Conservation (phyloP, 75 land plant species). For the Pinus taeda region DNA sequence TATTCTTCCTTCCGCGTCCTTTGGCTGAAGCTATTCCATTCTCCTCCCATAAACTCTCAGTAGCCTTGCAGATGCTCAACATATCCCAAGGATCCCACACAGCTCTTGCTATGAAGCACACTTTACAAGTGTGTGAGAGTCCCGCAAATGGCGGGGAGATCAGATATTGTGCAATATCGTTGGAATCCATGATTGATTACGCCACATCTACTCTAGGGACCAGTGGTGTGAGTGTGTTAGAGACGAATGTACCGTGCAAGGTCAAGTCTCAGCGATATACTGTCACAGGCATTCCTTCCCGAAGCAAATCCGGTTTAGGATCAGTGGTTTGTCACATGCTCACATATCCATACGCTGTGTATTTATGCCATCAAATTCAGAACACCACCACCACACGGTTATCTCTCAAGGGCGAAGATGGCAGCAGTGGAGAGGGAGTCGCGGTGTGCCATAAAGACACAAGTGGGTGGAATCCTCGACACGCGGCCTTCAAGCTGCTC, state of each 20-base stretch:
- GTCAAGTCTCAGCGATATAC: neutral
- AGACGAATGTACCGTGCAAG: conserved; percentile 9
- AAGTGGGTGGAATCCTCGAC: conserved; percentile 19
- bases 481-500: conserved; percentile 18
- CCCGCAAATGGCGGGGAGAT: neutral
- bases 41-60: conserved; percentile 31
- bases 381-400: neutral
- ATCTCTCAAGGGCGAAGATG: conserved; percentile 12
- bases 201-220: conserved; percentile 35
- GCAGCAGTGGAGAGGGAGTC: neutral
- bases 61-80: conserved; percentile 26
- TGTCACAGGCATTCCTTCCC: neutral
- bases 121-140: conserved; percentile 12
- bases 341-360: neutral
- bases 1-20: conserved; percentile 25
- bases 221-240: conserved; percentile 12
- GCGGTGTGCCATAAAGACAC: conserved; percentile 27
- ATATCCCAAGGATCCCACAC: conserved; percentile 26
- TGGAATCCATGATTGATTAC: conserved; percentile 5
- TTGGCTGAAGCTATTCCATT: conserved; percentile 25
- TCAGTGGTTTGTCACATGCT: neutral
- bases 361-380: neutral
- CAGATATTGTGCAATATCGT: neutral
- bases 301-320: neutral
- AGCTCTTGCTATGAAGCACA: conserved; percentile 33